Evolutionary conservation across 805 yeast species (phyloP).

Genomic region (Candida vartiovaarae): DNA sequence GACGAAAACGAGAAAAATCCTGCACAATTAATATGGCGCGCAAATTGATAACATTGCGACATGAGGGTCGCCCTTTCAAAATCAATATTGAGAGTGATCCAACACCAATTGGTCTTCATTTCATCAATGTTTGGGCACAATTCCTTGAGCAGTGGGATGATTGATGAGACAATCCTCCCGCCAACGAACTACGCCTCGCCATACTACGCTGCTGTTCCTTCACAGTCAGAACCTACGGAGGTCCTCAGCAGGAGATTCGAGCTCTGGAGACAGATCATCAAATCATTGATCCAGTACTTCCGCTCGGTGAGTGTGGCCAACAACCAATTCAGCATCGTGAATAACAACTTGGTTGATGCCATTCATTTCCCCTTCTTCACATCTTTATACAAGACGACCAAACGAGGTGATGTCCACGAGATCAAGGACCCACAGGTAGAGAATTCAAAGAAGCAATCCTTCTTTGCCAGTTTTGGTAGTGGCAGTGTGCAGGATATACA

Average conservation of each 20-base stretch:
- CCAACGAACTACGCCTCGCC: constrained; percentile 28
- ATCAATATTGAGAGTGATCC: too few species aligned
- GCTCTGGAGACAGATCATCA: constrained; percentile 78
- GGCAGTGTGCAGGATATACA: constrained; percentile 83
- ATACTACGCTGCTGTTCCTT: constrained; percentile 43
- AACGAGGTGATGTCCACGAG: constrained; percentile 14
- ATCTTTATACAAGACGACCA: constrained; percentile 7
- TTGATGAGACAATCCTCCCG: constrained; percentile 17
- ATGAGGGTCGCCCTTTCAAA: too few species aligned
- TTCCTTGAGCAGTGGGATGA: neutral
- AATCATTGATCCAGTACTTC: constrained; percentile 67
- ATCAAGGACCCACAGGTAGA: constrained; percentile 27
- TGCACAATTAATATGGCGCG: too few species aligned
- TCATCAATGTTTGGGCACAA: too few species aligned
- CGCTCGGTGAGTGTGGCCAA: constrained; percentile 75
- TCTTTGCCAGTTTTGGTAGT: constrained; percentile 64
- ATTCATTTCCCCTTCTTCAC: constrained; percentile 40
- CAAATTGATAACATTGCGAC: too few species aligned
- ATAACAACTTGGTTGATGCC: constrained; percentile 71
- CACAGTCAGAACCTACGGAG: constrained; percentile 73
- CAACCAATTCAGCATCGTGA: constrained; percentile 80
- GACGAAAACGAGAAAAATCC: too few species aligned
- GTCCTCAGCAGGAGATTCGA: constrained; percentile 73
- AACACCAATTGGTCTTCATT: too few species aligned
- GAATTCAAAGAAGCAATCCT: constrained; percentile 29